Evolutionary conservation across 371 early-diverging fungal genomes (phyloP), one percentile per base, ranked within the genome.

Genomic region (Apophysomyces variabilis): DNA sequence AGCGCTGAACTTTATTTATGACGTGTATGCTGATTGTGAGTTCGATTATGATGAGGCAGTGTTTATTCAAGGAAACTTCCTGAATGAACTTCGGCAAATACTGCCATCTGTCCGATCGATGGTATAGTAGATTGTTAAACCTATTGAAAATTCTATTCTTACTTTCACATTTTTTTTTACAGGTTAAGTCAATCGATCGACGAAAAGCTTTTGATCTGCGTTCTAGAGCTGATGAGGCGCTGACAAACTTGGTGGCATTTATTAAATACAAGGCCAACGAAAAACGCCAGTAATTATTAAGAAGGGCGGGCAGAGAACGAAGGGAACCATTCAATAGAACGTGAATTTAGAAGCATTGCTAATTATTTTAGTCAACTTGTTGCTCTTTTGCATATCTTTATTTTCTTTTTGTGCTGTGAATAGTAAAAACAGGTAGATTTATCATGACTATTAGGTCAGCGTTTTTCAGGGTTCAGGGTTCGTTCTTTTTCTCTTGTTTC

Each of bases 11-110:
- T 90, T 90, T 45, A 74, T 97, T 37, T 96, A 82, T 71, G 96
- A 96, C 68, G 87, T 96, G 7, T 97, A 96, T 73, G 88, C 87
- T 38, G 97, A 97, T 69, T 86, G 80, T 44, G 84, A 76, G 6
- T 95, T 86, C 73, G 94, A 93, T 66, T 96, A 96, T 68, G 95
- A 96, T 73, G 68, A 66, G 39, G 90, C 93, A 1, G 94, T 95
- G 0, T 96, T 88, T 81, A 90, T 94, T 6, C 74, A 87, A 39
- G 86, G 85, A n/a, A 82, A 80, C 14, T 92, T 87, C 59, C 74
- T 91, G 39, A 65, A 71, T 14, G 80, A 77, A 39, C 78, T 97
- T 37, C 80, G 85, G 67, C 78, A 79, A 37, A 61, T 88, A 43
- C 66, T 84, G 21, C 83, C 85, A 38, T 71, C 77, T 26, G 68